Evolutionary conservation across 176 grass and related monocot species (phyloP), one percentile per base, ranked within the genome.

Genomic region (Triticum timopheevii): DNA sequence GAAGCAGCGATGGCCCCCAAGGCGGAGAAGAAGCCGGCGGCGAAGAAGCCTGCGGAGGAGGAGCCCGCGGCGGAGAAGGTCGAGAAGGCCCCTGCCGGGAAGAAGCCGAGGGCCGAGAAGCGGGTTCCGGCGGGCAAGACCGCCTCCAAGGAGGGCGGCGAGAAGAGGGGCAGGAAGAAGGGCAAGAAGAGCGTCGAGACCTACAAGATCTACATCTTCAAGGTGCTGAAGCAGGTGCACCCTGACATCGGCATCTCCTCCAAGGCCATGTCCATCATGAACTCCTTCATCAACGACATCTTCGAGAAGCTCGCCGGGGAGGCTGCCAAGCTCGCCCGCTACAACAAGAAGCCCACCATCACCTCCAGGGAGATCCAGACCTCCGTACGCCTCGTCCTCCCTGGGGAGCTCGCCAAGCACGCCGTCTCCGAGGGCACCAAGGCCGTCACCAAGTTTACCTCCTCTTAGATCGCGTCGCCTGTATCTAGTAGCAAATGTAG

Each of bases 191-290:
- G 80, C 42, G 89, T 90, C 0, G 95, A 98, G 89, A 95, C 93
- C 1, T 95, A 98, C 67, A 98, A 98, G 87, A 95, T 98, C 77
- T 98, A 98, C 87, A 98, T 95, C 70, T 98, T 98, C 76, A 95
- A 98, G 91, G 95, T 98, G 12, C 89, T 98, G 2, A 98, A 98
- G 89, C 93, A 98, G 87, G 95, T 98, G 30, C 91, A 98, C 77
- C 91, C 93, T 0, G 91, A 97, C 93, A 95, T 97, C 54, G 93
- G 87, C 40, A 90, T 97, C 89, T 95, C 93, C n/a, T 93, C 89
- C 91, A 98, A 98, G 91, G 95, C 93, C 80, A 98, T 98, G 93
- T 87, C 88, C 79, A 95, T 95, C 85, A 97, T 95, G 95, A 97
- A 97, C 82, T 95, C 91, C 31, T 97, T 97, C 82, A 94, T 97